A percentile compares a stretch with the other conserved stretches of the same genome.
Conservation (phyloP, 495 filamentous ascomycete genomes). For the Oidiodendron maius region DNA sequence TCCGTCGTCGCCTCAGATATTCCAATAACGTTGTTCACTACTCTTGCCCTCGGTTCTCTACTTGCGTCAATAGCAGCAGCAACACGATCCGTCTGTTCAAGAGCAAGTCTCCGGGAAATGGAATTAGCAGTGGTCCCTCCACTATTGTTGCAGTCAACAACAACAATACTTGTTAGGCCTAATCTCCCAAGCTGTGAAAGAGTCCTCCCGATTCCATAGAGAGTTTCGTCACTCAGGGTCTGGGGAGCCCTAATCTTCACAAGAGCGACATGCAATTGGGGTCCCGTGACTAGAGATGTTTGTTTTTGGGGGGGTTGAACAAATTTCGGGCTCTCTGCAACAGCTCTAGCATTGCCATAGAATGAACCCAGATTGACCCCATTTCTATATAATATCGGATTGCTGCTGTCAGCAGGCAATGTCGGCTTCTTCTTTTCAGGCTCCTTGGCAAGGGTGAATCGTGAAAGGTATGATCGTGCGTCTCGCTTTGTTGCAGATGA, state of each 20-base stretch:
- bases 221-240: constrained; percentile 53
- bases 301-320: constrained; percentile 38
- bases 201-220: constrained; percentile 76
- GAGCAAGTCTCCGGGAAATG: constrained; percentile 37
- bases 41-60: constrained; percentile 57
- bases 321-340: constrained; percentile 60
- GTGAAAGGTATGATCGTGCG: constrained; percentile 79
- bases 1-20: constrained; percentile 20
- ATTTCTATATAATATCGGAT: constrained; percentile 13
- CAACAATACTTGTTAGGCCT: constrained; percentile 74
- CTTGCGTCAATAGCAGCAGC: constrained; percentile 63
- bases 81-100: constrained; percentile 67
- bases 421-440: constrained; percentile 1
- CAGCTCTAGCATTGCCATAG: constrained; percentile 49
- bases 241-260: constrained; percentile 78
- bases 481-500: constrained; percentile 87
- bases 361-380: constrained; percentile 59
- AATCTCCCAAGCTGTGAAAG: constrained; percentile 75
- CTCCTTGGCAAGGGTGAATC: constrained; percentile 48
- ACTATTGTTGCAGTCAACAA: constrained; percentile 60
- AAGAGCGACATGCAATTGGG: constrained; percentile 72
- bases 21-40: constrained; percentile 60
- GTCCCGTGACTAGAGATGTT: constrained; percentile 26
- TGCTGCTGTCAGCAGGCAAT: constrained; percentile 3
- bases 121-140: constrained; percentile 7